These are phyloP conservation scores for Hericium erinaceus DNA, from an alignment of 768 basidiomycete species.

Conservation along the genomic window DNA sequence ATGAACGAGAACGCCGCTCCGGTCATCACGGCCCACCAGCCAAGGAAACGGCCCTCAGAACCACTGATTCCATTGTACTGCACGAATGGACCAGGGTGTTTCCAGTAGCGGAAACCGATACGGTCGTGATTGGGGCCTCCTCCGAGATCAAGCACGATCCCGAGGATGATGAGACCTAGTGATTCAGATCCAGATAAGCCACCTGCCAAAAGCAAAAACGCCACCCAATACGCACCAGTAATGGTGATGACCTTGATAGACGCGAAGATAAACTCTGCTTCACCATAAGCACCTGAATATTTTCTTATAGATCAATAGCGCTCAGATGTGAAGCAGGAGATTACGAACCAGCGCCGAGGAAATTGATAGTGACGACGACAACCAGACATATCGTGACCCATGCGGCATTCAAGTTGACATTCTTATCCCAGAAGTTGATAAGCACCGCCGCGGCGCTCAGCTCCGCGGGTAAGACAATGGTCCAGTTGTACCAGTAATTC, in stretches of 20 bases:
- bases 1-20: constrained; percentile 92
- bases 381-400: constrained; percentile 76
- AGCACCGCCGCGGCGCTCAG: constrained; percentile 68
- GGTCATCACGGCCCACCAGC: constrained; percentile 60
- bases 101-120: constrained; percentile 70
- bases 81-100: constrained; percentile 79
- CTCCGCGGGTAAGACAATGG: constrained; percentile 62
- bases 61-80: constrained; percentile 62
- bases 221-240: constrained; percentile 28
- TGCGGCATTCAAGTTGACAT: constrained; percentile 47
- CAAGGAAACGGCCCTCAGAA: constrained; percentile 66
- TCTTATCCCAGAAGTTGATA: constrained; percentile 61
- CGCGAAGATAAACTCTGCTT: constrained; percentile 82
- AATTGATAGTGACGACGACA: constrained; percentile 41
- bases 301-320: not conserved
- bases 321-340: no score
- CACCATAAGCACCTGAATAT: constrained; percentile 58
- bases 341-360: constrained; percentile 7
- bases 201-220: constrained; percentile 28
- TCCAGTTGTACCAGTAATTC: constrained; percentile 56
- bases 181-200: constrained; percentile 2
- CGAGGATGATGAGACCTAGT: constrained; percentile 38
- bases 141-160: constrained; percentile 74
- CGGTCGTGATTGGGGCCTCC: constrained; percentile 80
- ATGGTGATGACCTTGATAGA: constrained; percentile 90